Base-by-base conservation (phyloP, 306 rosid genomes). In the Betula pendula region DNA sequence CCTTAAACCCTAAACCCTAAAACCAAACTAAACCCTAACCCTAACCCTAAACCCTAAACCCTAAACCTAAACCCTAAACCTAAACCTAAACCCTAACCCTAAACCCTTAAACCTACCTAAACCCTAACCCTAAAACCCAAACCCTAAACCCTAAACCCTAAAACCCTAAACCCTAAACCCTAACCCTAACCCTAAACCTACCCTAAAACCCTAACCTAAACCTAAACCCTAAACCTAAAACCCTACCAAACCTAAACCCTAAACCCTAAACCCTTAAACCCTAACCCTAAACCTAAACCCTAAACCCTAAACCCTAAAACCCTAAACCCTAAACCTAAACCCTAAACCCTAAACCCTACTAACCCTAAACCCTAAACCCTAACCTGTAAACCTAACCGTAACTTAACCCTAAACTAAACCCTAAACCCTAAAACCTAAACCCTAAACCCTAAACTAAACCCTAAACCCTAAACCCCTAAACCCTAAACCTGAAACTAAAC, bases 321-420 rank as follows among this genome's bases (percentile, higher is more conserved):
- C 68, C 68, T 53, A 73, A 73, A 48, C 77, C 77, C 35, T 52
- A 73, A 53, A 66, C 77, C 68, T 8, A 52, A 73, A 53, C 68
- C 68, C 68, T 53, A 73, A 73, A 73, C 68, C 77, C 77, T 73
- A 73, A 73, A 53, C 77, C 77, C 77, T 73, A n/a, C 67, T 33
- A 73, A 73, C 68, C 77, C 77, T 55, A 52, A 73, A 55, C 48
- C 76, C 76, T 33, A 72, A 72, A 72, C 63, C 65, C 76, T 52
- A 52, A 72, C 51, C 63, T 66, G 66, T 31, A 50, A 72, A 72
- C 63, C 65, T 65, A 49, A 72, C 63, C 65, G 65, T 72, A 49
- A 49, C 63, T 8, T n/a, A 51, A 72, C 55, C 65, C 76, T 48
- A 44, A 72, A 72, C 48, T 33, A 44, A 71, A 50, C 55, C 63